phyloP scores from a whole-genome alignment of 2,329 filamentous ascomycete genomes.

The Cadophora luteo-olivacea region DNA sequence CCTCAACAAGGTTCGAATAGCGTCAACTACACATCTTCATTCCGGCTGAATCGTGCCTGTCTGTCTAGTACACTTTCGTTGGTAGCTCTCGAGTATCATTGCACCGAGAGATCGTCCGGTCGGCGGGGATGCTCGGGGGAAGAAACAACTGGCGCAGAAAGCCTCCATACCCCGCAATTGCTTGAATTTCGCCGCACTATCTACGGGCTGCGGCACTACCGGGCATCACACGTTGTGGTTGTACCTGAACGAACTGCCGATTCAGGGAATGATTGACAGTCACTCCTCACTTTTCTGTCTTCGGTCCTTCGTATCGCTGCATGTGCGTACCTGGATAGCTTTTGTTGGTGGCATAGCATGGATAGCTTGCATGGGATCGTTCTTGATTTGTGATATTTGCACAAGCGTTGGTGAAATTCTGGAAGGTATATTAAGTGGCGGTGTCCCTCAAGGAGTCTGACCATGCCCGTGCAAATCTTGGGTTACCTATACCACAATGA shows the following conservation, averaged over 20 bases:
- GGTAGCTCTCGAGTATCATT: conserved; percentile 8
- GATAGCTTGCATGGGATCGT: conserved; percentile 5
- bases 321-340: conserved; percentile 3
- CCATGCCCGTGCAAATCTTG: not conserved
- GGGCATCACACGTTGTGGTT: conserved; percentile 16
- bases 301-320: conserved; percentile 1
- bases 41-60: conserved; percentile 19
- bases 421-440: conserved; percentile 18
- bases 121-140: not conserved
- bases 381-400: not conserved
- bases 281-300: conserved; percentile 3
- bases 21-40: not conserved
- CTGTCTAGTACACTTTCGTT: not conserved
- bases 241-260: conserved; percentile 25
- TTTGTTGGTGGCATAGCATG: not conserved
- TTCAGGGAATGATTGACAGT: conserved; percentile 27
- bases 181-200: conserved; percentile 10
- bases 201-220: conserved; percentile 1
- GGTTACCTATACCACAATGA: conserved; percentile 44
- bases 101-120: conserved; percentile 18
- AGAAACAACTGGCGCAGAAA: not conserved
- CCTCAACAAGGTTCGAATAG: conserved; percentile 12
- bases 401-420: not conserved
- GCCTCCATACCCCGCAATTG: conserved; percentile 18
- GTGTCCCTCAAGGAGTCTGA: not conserved